phyloP scores from a whole-genome alignment of 345 rosid genomes.

The Toxicodendron radicans region DNA sequence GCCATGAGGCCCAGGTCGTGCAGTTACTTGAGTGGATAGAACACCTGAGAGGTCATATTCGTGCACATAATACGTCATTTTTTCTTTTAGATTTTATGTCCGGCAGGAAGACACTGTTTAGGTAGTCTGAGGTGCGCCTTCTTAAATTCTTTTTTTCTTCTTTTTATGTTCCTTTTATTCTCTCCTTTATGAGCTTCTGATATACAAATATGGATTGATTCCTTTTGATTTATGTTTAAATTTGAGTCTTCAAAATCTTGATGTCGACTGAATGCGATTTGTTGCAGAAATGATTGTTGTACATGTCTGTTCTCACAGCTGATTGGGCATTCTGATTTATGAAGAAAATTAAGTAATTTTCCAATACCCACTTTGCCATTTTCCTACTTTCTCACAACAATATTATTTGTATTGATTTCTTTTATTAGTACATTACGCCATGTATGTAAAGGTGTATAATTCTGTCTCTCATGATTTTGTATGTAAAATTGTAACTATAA shows the following conservation, averaged over 20 bases:
- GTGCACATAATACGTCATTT: constrained; percentile 71
- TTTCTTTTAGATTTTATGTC: constrained; percentile 45
- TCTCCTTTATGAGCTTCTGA: not conserved
- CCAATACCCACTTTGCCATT: not conserved
- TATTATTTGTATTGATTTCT: constrained; percentile 20
- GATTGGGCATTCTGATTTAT: constrained; percentile 27
- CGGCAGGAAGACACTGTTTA: constrained; percentile 41
- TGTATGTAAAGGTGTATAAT: constrained; percentile 34
- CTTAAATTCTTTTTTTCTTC: not conserved
- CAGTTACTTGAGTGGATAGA: constrained; percentile 37
- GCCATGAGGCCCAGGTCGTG: constrained; percentile 50
- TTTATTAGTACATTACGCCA: not conserved
- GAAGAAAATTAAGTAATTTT: constrained; percentile 18
- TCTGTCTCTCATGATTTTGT: constrained; percentile 40
- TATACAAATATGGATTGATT: not conserved
- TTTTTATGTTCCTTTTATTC: not conserved
- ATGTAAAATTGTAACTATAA: constrained; percentile 42
- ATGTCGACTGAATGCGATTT: not conserved
- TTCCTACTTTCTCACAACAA: constrained; percentile 8
- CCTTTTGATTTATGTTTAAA: too few relatives aligned
- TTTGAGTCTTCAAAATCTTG: constrained; percentile 18
- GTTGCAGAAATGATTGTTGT: constrained; percentile 45
- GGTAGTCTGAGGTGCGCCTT: constrained; percentile 46
- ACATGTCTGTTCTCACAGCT: constrained; percentile 35
- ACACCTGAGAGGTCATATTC: constrained; percentile 25